Evolutionary conservation across 164 flowering plant species (phyloP).

Genomic region (Vitis riparia): DNA sequence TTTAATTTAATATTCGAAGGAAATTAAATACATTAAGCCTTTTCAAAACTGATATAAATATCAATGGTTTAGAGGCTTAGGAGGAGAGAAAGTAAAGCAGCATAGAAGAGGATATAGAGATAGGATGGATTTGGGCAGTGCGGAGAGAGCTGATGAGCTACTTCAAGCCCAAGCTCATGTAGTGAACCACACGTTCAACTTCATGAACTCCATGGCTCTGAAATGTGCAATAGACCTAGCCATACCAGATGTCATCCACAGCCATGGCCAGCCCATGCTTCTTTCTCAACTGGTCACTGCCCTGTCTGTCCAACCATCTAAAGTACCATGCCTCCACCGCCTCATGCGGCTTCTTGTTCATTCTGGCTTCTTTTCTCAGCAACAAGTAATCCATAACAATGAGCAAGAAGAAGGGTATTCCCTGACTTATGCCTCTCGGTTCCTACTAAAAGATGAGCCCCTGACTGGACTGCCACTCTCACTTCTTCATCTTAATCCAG

Average conservation of each 20-base stretch:
- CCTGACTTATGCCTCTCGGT: conserved; percentile 32
- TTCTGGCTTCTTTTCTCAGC: background rate
- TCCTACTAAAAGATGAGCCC: conserved; percentile 31
- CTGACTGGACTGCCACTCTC: conserved; percentile 15
- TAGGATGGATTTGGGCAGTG: no score
- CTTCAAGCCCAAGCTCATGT: conserved; percentile 31
- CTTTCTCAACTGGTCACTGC: conserved; percentile 19
- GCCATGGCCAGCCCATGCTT: conserved; percentile 7
- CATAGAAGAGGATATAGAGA: no score
- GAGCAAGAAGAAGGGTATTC: conserved; percentile 19
- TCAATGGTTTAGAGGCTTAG: no score
- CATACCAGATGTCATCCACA: no score
- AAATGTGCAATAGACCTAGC: no score
- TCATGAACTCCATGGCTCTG: conserved; percentile 16
- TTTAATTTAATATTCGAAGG: no score
- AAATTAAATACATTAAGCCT: no score
- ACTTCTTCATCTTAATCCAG: conserved; percentile 29
- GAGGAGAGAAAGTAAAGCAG: no score
- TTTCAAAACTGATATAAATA: no score
- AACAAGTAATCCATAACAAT: background rate
- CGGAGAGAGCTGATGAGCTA: background rate
- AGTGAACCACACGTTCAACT: conserved; percentile 29
- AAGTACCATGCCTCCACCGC: conserved; percentile 22
- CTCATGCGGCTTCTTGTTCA: conserved; percentile 31
- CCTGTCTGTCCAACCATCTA: conserved; percentile 18